These are phyloP conservation scores for Phytophthora uliginosa DNA, from an alignment of 352 stramenopile genomes.

Conservation along the genomic window DNA sequence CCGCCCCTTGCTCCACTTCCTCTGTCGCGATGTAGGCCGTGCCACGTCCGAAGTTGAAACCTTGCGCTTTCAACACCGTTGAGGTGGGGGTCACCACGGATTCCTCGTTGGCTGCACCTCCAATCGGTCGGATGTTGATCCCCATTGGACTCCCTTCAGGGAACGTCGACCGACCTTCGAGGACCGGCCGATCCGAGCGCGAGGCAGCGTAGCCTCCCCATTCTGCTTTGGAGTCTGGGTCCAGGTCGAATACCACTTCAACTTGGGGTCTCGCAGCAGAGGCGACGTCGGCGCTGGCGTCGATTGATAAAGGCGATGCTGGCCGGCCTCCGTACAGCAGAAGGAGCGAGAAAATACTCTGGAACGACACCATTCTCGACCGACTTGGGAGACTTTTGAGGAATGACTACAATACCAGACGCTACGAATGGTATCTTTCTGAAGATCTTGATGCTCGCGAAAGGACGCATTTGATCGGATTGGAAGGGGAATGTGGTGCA, in stretches of 20 bases:
- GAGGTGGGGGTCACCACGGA: conserved; percentile 5
- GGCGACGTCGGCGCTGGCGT: conserved; percentile 20
- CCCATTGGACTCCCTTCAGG: conserved; percentile 14
- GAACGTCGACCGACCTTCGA: conserved; percentile 28
- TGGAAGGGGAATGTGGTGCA: neutral
- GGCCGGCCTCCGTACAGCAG: conserved; percentile 13
- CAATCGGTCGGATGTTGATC: conserved; percentile 25
- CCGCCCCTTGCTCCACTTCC: conserved; percentile 23
- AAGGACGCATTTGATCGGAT: conserved; percentile 1
- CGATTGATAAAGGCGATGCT: conserved; percentile 24
- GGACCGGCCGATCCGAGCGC: conserved; percentile 28
- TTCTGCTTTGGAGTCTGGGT: conserved; percentile 38
- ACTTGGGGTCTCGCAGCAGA: conserved; percentile 26
- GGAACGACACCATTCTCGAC: conserved; percentile 13
- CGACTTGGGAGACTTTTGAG: neutral
- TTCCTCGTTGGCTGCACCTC: conserved; percentile 9
- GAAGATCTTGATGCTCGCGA: conserved; percentile 10
- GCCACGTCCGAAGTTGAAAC: conserved; percentile 61
- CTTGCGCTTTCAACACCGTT: conserved; percentile 35
- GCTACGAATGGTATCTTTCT: conserved; percentile 33
- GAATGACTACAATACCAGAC: conserved; percentile 14
- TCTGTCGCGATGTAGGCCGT: conserved; percentile 34
- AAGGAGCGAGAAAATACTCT: conserved; percentile 14
- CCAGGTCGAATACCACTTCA: conserved; percentile 47
- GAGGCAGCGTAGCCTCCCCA: conserved; percentile 20